Conservation (phyloP, 805 yeast genomes). For the Pichia exigua region DNA sequence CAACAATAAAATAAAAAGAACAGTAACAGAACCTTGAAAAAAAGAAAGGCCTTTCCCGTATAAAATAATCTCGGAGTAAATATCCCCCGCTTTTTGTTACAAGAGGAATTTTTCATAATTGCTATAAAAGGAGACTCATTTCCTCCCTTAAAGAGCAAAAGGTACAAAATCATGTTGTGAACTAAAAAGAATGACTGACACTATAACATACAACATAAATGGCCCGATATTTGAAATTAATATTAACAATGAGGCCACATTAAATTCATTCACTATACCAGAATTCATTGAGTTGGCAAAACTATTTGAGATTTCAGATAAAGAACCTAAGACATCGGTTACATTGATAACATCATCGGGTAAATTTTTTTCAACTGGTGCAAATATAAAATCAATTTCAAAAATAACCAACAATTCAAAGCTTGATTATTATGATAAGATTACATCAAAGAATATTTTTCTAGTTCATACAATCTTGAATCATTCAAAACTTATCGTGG, state of each 20-base stretch:
- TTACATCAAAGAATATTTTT: constrained; percentile 55
- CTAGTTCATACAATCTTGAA: constrained; percentile 60
- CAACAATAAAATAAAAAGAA: too few relatives aligned
- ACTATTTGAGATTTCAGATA: constrained; percentile 53
- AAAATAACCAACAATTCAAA: constrained; percentile 18
- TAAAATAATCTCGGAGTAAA: not conserved
- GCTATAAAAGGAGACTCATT: not conserved
- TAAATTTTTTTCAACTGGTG: constrained; percentile 77
- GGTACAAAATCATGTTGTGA: too few relatives aligned
- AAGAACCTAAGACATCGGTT: constrained; percentile 49
- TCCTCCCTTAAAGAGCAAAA: not conserved
- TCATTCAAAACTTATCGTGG: constrained; percentile 63
- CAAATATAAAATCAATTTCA: constrained; percentile 45
- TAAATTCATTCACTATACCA: constrained; percentile 60
- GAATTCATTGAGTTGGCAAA: constrained; percentile 58
- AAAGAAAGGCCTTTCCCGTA: not conserved
- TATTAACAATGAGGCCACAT: constrained; percentile 49
- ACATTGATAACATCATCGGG: constrained; percentile 70
- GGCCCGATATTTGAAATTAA: constrained; percentile 43
- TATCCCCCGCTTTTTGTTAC: not conserved
- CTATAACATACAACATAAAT: constrained; percentile 12
- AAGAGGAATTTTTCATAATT: not conserved
- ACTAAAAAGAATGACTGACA: not conserved
- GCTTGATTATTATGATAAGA: constrained; percentile 25
- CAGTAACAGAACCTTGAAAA: not conserved